Percentiles rank a stretch among this genome's conserved stretches.
phyloP scores from a whole-genome alignment of 2,329 filamentous ascomycete species.

The Ceratocystiopsis sp. region DNA sequence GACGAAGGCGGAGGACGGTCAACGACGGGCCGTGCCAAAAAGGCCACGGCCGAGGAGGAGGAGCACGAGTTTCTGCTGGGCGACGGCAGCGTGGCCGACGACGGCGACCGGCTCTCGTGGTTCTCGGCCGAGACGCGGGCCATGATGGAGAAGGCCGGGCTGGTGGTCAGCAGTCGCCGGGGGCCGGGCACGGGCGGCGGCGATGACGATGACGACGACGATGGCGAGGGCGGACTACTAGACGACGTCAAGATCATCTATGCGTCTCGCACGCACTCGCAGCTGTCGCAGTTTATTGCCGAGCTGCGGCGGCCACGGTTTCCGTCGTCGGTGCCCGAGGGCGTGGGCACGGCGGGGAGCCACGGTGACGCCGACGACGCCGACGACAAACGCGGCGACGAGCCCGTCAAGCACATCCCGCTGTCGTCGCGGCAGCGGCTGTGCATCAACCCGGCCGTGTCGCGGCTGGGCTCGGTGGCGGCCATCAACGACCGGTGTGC shows the following conservation, averaged over 20 bases:
- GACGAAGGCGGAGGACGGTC: conserved; percentile 12
- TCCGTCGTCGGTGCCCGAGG: conserved; percentile 47
- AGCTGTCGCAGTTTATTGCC: conserved; percentile 72
- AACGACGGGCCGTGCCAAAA: not conserved
- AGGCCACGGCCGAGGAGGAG: conserved; percentile 10
- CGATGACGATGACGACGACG: conserved; percentile 25
- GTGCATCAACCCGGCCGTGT: conserved; percentile 79
- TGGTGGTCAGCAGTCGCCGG: conserved; percentile 19
- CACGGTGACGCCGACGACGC: too few relatives aligned
- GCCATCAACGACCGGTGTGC: conserved; percentile 89
- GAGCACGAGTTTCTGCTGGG: conserved; percentile 62
- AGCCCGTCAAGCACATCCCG: conserved; percentile 58
- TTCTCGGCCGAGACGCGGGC: conserved; percentile 61
- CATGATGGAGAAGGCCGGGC: conserved; percentile 49
- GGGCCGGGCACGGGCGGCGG: conserved; percentile 26
- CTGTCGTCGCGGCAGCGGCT: conserved; percentile 73
- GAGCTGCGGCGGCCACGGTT: conserved; percentile 67
- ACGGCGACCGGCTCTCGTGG: conserved; percentile 28
- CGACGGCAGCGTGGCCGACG: conserved; percentile 17
- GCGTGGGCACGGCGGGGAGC: too few relatives aligned
- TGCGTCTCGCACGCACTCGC: conserved; percentile 84
- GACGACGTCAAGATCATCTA: conserved; percentile 77
- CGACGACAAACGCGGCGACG: not conserved
- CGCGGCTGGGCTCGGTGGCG: conserved; percentile 48
- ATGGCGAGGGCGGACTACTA: conserved; percentile 46